Conservation (phyloP, 108 stramenopile species). For the Stephanodiscus triporus region DNA sequence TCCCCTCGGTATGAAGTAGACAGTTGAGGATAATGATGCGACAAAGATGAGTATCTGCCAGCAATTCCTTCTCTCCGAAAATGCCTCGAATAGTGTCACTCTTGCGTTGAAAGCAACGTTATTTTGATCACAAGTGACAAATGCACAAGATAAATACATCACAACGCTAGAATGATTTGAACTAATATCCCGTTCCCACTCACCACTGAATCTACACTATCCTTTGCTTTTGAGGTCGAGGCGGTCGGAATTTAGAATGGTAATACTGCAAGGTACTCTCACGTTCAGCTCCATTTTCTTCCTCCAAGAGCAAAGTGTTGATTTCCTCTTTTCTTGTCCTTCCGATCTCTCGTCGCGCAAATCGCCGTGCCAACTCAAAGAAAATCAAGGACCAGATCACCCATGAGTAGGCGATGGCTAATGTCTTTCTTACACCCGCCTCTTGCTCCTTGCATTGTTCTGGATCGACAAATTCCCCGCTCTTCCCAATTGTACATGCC, state of each 20-base stretch:
- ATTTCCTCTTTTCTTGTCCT: constrained; percentile 17
- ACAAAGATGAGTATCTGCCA: not conserved
- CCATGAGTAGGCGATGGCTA: constrained; percentile 52
- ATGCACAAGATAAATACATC: not conserved
- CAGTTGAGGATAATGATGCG: no score
- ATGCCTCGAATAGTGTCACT: not conserved
- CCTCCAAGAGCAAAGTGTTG: constrained; percentile 15
- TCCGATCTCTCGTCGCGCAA: constrained; percentile 32
- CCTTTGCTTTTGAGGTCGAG: not conserved
- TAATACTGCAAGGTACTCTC: constrained; percentile 32
- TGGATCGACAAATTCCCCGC: constrained; percentile 39
- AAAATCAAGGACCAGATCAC: constrained; percentile 39
- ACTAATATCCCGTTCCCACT: not conserved
- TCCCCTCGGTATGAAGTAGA: no score
- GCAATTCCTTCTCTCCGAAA: not conserved
- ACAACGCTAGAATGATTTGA: not conserved
- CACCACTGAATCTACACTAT: not conserved
- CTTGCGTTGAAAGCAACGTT: not conserved
- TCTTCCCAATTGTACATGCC: constrained; percentile 33
- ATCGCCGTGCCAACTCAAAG: constrained; percentile 45
- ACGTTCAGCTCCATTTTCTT: constrained; percentile 8
- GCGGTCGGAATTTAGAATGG: constrained; percentile 45
- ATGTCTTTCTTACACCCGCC: constrained; percentile 34
- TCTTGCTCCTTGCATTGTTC: constrained; percentile 38
- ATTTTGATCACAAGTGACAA: not conserved